Percentiles rank a stretch among this genome's conserved stretches.
phyloP scores from a whole-genome alignment of 257 asterid genomes.

The Solanum habrochaites region DNA sequence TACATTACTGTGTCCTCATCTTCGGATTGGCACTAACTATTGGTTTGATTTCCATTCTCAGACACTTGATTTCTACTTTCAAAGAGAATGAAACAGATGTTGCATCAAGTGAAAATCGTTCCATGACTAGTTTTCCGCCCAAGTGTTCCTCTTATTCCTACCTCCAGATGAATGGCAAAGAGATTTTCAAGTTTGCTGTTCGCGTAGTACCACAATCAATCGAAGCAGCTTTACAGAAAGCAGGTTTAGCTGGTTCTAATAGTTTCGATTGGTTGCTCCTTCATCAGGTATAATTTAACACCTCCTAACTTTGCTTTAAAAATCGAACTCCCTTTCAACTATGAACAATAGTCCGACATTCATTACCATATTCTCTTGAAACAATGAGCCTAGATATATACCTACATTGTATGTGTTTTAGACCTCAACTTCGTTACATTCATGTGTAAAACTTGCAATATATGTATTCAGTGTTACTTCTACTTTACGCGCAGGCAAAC shows the following conservation, averaged over 20 bases:
- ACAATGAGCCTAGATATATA: neutral
- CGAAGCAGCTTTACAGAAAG: slow-evolving; percentile 60
- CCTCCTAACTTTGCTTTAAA: neutral
- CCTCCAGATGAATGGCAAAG: slow-evolving; percentile 90
- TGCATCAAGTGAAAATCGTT: slow-evolving; percentile 44
- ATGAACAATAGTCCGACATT: neutral
- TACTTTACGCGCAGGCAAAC: slow-evolving; percentile 40
- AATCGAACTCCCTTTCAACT: neutral
- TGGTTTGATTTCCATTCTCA: slow-evolving; percentile 5
- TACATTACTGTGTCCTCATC: neutral
- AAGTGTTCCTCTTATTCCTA: slow-evolving; percentile 56
- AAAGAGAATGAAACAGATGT: slow-evolving; percentile 39
- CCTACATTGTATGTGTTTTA: neutral
- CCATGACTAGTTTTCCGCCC: slow-evolving; percentile 49
- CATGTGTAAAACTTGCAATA: neutral
- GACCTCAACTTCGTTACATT: neutral
- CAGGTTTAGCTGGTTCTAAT: slow-evolving; percentile 57
- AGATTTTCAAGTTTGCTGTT: slow-evolving; percentile 82
- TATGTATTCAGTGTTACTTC: neutral
- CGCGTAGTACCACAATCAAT: slow-evolving; percentile 91
- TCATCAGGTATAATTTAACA: slow-evolving; percentile 61
- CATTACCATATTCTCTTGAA: neutral
- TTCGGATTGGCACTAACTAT: neutral
- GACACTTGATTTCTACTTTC: slow-evolving; percentile 43
- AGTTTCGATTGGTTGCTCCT: slow-evolving; percentile 80